phyloP scores from a whole-genome alignment of 2,329 filamentous ascomycete species.

The Alternaria conjuncta region DNA sequence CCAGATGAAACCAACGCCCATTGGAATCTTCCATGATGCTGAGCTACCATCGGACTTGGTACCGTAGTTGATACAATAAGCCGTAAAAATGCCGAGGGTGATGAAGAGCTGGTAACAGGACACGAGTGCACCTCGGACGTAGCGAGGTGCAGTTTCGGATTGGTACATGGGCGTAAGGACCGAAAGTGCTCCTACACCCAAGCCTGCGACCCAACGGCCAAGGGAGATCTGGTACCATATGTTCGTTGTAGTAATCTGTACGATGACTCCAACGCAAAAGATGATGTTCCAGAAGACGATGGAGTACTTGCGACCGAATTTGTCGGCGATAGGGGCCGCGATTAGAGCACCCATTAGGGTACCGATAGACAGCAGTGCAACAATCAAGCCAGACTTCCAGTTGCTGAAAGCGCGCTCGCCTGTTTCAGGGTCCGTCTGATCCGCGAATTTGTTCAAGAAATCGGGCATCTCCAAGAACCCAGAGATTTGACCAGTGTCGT shows the following conservation, averaged over 20 bases:
- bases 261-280: slow-evolving; percentile 68
- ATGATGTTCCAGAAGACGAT: slow-evolving; percentile 69
- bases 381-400: slow-evolving; percentile 43
- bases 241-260: slow-evolving; percentile 66
- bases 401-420: slow-evolving; percentile 38
- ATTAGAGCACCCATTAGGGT: slow-evolving; percentile 75
- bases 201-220: slow-evolving; percentile 70
- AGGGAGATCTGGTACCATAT: slow-evolving; percentile 69
- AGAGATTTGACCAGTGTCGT: slow-evolving; percentile 46
- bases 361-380: slow-evolving; percentile 66
- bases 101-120: slow-evolving; percentile 72
- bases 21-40: slow-evolving; percentile 68
- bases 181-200: slow-evolving; percentile 69
- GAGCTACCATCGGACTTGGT: slow-evolving; percentile 59
- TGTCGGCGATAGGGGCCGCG: slow-evolving; percentile 65
- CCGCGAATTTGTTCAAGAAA: slow-evolving; percentile 39
- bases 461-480: slow-evolving; percentile 48
- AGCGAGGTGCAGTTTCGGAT: slow-evolving; percentile 68
- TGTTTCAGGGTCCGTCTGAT: slow-evolving; percentile 26
- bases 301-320: slow-evolving; percentile 65
- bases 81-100: slow-evolving; percentile 68
- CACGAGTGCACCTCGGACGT: slow-evolving; percentile 69
- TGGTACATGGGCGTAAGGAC: slow-evolving; percentile 68
- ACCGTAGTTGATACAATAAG: slow-evolving; percentile 63
- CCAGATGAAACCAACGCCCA: slow-evolving; percentile 65